Percentiles rank a stretch among this genome's conserved stretches.
Evolutionary conservation across 495 filamentous ascomycete genomes (phyloP).

Genomic region (Clohesyomyces aquaticus): DNA sequence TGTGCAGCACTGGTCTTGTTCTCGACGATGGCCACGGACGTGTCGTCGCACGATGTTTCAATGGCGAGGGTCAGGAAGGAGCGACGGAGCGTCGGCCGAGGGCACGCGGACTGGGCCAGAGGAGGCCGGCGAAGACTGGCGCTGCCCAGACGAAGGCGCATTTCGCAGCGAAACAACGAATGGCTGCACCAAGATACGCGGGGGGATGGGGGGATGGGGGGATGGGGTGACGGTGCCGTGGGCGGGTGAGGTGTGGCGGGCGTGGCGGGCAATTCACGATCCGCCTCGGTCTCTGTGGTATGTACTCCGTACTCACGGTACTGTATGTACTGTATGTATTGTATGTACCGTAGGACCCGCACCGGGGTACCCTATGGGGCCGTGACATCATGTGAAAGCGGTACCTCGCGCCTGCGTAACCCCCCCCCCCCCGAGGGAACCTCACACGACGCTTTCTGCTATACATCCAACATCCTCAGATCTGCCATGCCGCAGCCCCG

Average conservation of each 20-base stretch:
- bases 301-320: too few relatives aligned
- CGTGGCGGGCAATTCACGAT: too few relatives aligned
- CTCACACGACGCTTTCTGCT: too few relatives aligned
- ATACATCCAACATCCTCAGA: not conserved
- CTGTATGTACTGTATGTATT: too few relatives aligned
- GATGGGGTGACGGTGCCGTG: too few relatives aligned
- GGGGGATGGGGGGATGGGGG: too few relatives aligned
- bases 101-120: not conserved
- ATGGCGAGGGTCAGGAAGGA: constrained; percentile 78
- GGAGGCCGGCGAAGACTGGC: not conserved
- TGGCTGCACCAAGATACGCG: too few relatives aligned
- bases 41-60: constrained; percentile 97
- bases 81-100: constrained; percentile 38
- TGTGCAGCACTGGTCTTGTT: constrained; percentile 45
- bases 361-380: too few relatives aligned
- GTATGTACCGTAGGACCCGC: too few relatives aligned
- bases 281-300: too few relatives aligned
- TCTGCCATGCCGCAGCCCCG: constrained; percentile 17
- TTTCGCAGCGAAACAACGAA: not conserved
- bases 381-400: constrained; percentile 1
- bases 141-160: not conserved
- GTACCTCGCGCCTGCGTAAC: not conserved
- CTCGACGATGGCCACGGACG: constrained; percentile 82
- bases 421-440: too few relatives aligned
- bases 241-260: too few relatives aligned